Base-by-base conservation (phyloP, 1,284 basidiomycete species). In the Coniophora puteana region DNA sequence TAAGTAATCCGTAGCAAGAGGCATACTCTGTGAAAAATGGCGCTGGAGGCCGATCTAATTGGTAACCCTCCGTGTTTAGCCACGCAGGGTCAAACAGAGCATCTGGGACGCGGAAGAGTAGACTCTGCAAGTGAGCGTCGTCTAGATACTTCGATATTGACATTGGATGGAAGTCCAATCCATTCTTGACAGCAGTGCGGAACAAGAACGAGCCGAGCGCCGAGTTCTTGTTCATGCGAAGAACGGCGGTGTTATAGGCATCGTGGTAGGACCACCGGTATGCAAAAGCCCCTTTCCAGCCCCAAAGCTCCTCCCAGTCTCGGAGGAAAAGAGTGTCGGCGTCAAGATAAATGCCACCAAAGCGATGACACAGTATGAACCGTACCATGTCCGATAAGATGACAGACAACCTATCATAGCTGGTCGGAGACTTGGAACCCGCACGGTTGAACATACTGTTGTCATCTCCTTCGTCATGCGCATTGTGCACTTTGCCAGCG, bases 251-350 rank as follows among this genome's bases (percentile, higher is more conserved):
- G 59, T 83, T 84, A 62, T 84, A 84, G 55, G 74, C 76, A 49
- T 80, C 71, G 47, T 80, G 67, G 47, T 74, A 73, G 27, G 72
- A 75, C 81, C 81, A 83, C 11, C 81, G 65, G 56, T 84, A 85
- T 8, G 82, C 81, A 54, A 83, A 85, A 43, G 81, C 77, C 17
- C 81, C 81, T 36, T 71, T 66, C 72, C 78, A 84, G 41, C 78
- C 78, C 77, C 78, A 84, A 14, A 85, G 63, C 50, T 84, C 82
- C 55, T 83, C 80, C 82, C 82, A 85, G 55, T 85, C 82, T 25
- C 82, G 71, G 4, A 85, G 63, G 53, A 85, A 73, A 43, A 85
- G 67, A n/a, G 79, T 83, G 58, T 84, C 82, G 22, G 81, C 80
- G 53, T 85, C 82, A 48, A 85, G 71, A 55, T 84, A 85, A 37